Base-by-base conservation (phyloP, 805 yeast species). In the Babjeviella inositovora region DNA sequence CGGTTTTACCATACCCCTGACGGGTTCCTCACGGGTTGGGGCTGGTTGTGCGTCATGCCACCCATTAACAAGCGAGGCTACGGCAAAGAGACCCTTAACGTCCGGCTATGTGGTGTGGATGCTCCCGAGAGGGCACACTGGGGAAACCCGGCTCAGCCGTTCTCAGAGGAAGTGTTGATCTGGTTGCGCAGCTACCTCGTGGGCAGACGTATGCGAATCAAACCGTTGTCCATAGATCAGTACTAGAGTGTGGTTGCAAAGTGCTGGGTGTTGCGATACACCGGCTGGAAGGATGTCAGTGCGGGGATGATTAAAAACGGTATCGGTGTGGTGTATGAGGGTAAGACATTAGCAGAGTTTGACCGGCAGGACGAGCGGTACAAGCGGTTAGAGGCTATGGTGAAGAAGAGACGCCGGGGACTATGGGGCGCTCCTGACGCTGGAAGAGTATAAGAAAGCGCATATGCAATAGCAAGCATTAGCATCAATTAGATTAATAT, bases 41-140 rank as follows among this genome's bases (percentile, higher is more conserved):
- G 92, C 8, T 80, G 93, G 93, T 40, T 80, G 13, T 52, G 98
- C 16, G 33, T 44, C 8, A 54, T 68, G 0, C 97, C 97, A 0
- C 45, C 50, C 7, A 46, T 60, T 5, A 62, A 62, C 36, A 36
- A 62, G 49, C 22, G 60, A 45, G 27, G 39, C 37, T 43, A 69
- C 18, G 66, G 69, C 31, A 65, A 65, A 29, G 57, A 72, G 32
- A 90, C 98, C 0, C 52, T 90, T 17, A 72, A 75, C 45, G 66
- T 90, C 4, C 57, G 98, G 22, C 50, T 90, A 11, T 77, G 90
- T 46, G 98, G 96, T 0, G 74, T 87, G 9, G 98, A 90, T 57
- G 98, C 98, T 0, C 98, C 98, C 2, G 98, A 90, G 41, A 55
- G 92, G 20, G 66, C 93, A 2, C 96, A 90, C 52, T 90, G 81